Base-by-base conservation (phyloP, 2,329 filamentous ascomycete genomes). In the Fonsecaea nubica region DNA sequence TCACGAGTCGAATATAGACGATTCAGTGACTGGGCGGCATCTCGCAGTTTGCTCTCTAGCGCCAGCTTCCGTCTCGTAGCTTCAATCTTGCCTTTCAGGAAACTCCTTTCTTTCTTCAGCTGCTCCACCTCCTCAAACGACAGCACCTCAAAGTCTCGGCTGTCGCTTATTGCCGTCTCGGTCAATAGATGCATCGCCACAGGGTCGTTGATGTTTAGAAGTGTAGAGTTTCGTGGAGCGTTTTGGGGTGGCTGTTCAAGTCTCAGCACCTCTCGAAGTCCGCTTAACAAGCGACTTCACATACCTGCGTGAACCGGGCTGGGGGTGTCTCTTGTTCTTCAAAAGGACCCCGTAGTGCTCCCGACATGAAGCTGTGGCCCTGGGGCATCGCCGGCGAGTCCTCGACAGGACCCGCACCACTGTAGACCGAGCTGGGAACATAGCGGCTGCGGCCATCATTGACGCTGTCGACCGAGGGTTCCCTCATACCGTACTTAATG, bases 31-130 rank as follows among this genome's bases (percentile, higher is more conserved):
- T 90, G 87, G 10, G 95, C 92, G 0, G 95, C 95, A 84, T 98
- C 94, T 73, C 93, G 91, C 74, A 97, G 92, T 81, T 98, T 99
- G 62, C 89, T 91, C 78, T 99, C 95, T 54, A 98, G 88, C 36
- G 89, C 89, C 42, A 99, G 84, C 78, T 94, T 97, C 67, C 92
- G 87, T 71, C 90, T 88, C 21, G 92, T 89, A 42, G 92, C 89
- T 69, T 94, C 91, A 71, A 97, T 89, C n/a, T 92, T 90, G 75
- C 89, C 87, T 32, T 86, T 84, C 58, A 98, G 80, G 40, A 87
- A 83, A 65, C 88, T 86, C 69, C 89, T 87, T 81, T 97, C 92
- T 77, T 93, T 96, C 84, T 98, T 99, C 74, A 98, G 80, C 55
- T 87, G 86, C 71, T 98, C 95, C 35, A 97, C 90, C 79, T 98